Percentiles rank a stretch among this genome's conserved stretches.
Evolutionary conservation across 1,284 basidiomycete genomes (phyloP).

Genomic region (Papiliotrema terrestris): DNA sequence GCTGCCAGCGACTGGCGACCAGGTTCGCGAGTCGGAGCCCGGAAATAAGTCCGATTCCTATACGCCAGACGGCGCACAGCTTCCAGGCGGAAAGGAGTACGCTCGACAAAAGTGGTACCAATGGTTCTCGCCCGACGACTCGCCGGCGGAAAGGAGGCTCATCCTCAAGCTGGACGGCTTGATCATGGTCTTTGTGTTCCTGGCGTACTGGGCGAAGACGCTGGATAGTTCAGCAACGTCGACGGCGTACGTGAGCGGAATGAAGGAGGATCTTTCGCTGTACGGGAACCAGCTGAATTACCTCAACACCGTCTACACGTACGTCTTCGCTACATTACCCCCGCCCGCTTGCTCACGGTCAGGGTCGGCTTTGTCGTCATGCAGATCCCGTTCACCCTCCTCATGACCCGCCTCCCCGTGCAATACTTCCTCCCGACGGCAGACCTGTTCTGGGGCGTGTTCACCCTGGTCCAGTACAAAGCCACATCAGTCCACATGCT

Average conservation of each 20-base stretch:
- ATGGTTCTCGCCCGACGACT: not conserved
- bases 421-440: constrained; percentile 18
- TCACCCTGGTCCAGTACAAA: constrained; percentile 5
- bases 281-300: constrained; percentile 64
- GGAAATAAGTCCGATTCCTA: not conserved
- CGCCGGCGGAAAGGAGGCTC: not conserved
- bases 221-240: not conserved
- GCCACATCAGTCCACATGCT: not conserved
- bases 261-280: constrained; percentile 73
- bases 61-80: not conserved
- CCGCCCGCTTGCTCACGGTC: not conserved
- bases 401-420: not conserved
- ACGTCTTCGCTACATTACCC: not conserved
- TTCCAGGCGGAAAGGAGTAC: not conserved
- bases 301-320: constrained; percentile 30
- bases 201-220: not conserved
- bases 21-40: not conserved
- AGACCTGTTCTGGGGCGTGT: constrained; percentile 29
- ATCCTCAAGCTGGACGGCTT: not conserved
- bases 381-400: not conserved
- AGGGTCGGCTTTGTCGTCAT: not conserved
- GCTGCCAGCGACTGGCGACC: not conserved
- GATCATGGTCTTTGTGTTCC: not conserved
- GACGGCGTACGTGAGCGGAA: constrained; percentile 62
- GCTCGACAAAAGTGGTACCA: not conserved